Evolutionary conservation across 495 filamentous ascomycete species (phyloP), one percentile per base, ranked within the genome.

Genomic region (Chaetomidium leptoderma): DNA sequence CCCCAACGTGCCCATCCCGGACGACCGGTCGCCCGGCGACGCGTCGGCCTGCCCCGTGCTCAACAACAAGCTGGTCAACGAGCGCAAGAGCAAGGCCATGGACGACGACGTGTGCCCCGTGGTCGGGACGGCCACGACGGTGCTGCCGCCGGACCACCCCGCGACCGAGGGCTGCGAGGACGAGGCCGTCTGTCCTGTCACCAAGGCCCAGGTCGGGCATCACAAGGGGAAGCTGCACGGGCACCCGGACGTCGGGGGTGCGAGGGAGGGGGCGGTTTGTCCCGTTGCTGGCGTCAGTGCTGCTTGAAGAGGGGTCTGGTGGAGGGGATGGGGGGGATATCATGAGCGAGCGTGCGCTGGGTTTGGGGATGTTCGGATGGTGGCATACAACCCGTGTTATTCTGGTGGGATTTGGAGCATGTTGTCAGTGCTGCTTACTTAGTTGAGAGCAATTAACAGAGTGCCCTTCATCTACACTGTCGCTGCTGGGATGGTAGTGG

Each of bases 141-240:
- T 76, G 39, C 70, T 78, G 10, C 74, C 75, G 17, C 73, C 73
- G 11, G 63, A 76, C 33, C 76, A 81, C 53, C 78, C 76, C 7
- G 67, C 59, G 21, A 75, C 74, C 7, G 66, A 70, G 2, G 73
- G 66, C 50, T 70, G 68, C 52, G 61, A 56, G 8, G 75, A 76
- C 58, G 74, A 76, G 11, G 71, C 62, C 24, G 72, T 73, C 47
- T 81, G 80, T 59, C 78, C 78, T 6, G 69, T 82, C 40, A 79
- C 77, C 26, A 77, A 77, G 66, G 75, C 75, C 36, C 67, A 65
- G 54, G 70, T 78, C 2, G 75, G 72, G 13, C 75, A 78, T 46
- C 75, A 78, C 54, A 73, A 76, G 63, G 74, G 74, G 32, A 74
- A 68, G 57, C 62, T 78, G n/a, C 39, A 64, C 29, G 70, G 57